Evolutionary conservation across 345 rosid genomes (phyloP).

Genomic region (Pseudoturritis turrita): DNA sequence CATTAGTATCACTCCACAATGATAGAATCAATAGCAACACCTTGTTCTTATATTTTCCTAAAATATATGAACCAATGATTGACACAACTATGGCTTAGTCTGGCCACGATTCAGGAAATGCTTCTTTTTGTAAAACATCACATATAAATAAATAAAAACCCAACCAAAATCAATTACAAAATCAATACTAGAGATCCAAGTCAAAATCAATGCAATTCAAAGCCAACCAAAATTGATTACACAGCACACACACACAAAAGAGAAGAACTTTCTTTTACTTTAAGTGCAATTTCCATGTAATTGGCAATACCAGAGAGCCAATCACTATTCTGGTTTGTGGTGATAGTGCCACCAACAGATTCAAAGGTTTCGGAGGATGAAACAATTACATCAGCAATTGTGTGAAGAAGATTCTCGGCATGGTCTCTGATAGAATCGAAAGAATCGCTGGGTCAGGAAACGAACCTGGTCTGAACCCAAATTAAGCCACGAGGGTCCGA

Average conservation of each 20-base stretch:
- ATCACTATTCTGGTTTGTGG: conserved; percentile 57
- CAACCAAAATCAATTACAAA: too few species aligned
- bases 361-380: conserved; percentile 50
- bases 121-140: too few species aligned
- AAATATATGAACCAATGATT: neutral
- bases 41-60: neutral
- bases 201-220: conserved; percentile 52
- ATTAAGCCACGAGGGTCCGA: conserved; percentile 49
- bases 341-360: conserved; percentile 15
- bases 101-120: neutral
- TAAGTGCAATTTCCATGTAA: conserved; percentile 73
- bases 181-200: too few species aligned
- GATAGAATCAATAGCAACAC: neutral
- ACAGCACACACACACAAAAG: neutral
- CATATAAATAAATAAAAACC: too few species aligned
- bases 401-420: conserved; percentile 55
- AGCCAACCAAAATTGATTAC: neutral
- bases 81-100: neutral
- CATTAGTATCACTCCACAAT: neutral
- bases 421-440: conserved; percentile 39
- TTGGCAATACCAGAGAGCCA: conserved; percentile 83
- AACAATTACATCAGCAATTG: conserved; percentile 82
- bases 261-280: conserved; percentile 35
- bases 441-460: conserved; percentile 43
- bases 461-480: conserved; percentile 46